These are phyloP conservation scores for Pseudoperonospora humuli DNA, from an alignment of 352 stramenopile species.

Conservation along the genomic window DNA sequence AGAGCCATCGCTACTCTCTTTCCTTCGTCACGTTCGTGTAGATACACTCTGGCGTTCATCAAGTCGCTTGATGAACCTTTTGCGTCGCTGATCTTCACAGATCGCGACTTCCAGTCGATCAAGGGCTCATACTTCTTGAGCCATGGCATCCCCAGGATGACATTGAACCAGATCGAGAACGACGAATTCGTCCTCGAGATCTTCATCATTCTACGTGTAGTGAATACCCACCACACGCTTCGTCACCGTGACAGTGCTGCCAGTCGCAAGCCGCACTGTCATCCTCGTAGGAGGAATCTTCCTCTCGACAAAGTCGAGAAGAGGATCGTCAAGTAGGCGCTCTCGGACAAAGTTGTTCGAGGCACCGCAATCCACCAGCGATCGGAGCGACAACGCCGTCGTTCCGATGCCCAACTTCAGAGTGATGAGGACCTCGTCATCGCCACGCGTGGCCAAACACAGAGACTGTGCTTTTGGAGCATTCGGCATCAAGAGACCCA, in stretches of 20 bases:
- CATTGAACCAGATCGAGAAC: neutral
- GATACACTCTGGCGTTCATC: neutral
- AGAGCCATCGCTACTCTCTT: neutral
- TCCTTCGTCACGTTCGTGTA: neutral
- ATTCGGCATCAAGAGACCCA: too few species aligned
- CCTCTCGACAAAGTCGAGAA: neutral
- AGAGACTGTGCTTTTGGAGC: too few species aligned
- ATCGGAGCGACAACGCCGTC: neutral
- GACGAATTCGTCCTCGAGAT: neutral
- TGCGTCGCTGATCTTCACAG: neutral
- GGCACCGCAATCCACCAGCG: neutral
- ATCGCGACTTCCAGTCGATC: neutral
- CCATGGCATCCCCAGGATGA: neutral
- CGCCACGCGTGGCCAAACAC: neutral
- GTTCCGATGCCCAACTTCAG: neutral
- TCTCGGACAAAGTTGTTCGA: neutral
- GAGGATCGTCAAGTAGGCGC: neutral
- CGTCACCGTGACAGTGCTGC: neutral
- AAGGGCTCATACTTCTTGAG: neutral
- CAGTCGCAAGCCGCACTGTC: neutral
- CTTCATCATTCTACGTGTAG: too few species aligned
- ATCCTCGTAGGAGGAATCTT: neutral
- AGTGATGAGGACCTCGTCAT: neutral
- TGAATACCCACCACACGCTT: neutral
- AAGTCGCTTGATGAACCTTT: too few species aligned